Conservation (phyloP, 805 yeast genomes). For the Sungouiella blattae region DNA sequence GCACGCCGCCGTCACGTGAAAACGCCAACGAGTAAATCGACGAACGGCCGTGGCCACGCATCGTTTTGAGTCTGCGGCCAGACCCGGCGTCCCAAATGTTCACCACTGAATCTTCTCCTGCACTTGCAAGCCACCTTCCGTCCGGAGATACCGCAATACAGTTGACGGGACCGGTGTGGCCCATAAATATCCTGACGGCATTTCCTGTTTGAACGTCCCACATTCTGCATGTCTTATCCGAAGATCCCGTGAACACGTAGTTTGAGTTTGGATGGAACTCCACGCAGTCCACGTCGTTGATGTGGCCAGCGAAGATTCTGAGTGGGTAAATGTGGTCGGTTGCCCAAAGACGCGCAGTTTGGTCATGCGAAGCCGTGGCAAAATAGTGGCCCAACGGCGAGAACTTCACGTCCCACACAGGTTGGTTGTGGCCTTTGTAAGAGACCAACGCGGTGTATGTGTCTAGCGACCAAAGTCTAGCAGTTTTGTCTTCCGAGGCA, state of each 20-base stretch:
- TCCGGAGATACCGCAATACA: slow-evolving; percentile 90
- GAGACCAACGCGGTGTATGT: slow-evolving; percentile 84
- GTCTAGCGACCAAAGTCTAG: slow-evolving; percentile 90
- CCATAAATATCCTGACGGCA: slow-evolving; percentile 87
- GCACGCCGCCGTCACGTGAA: slow-evolving; percentile 81
- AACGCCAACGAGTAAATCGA: slow-evolving; percentile 82
- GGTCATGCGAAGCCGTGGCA: slow-evolving; percentile 97
- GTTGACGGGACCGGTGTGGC: slow-evolving; percentile 87
- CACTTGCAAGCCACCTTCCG: slow-evolving; percentile 94
- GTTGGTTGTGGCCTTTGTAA: slow-evolving; percentile 95
- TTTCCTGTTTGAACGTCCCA: slow-evolving; percentile 93
- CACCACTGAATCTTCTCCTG: slow-evolving; percentile 87
- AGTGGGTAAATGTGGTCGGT: slow-evolving; percentile 96
- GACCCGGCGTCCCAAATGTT: slow-evolving; percentile 93
- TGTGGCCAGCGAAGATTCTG: slow-evolving; percentile 94
- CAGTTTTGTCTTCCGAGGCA: slow-evolving; percentile 88
- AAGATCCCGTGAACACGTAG: slow-evolving; percentile 90
- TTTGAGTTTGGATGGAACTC: slow-evolving; percentile 95
- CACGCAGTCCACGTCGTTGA: slow-evolving; percentile 93
- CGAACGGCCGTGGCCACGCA: slow-evolving; percentile 92
- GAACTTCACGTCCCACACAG: slow-evolving; percentile 95
- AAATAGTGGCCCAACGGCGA: slow-evolving; percentile 96
- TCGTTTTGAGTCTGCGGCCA: slow-evolving; percentile 80
- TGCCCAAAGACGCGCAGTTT: slow-evolving; percentile 96
- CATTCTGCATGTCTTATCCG: slow-evolving; percentile 95